Percentiles rank a stretch among this genome's conserved stretches.
Conservation (phyloP, 106 monocot species). For the Agapanthus africanus region DNA sequence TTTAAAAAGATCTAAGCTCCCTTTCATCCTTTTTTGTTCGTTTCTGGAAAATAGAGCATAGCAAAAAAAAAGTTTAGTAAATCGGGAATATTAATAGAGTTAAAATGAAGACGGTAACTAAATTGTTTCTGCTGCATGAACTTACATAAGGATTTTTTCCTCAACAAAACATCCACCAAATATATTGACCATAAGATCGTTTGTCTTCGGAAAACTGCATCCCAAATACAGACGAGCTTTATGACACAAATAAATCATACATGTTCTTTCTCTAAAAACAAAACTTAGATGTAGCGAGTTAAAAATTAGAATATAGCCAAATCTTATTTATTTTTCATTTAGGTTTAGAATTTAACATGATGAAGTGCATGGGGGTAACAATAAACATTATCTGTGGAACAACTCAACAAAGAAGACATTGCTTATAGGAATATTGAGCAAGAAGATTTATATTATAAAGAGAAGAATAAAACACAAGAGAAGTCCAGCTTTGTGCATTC, state of each 20-base stretch:
- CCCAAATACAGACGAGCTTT: background rate
- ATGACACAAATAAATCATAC: too few species aligned
- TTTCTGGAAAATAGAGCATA: slow-evolving; percentile 31
- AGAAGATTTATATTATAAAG: background rate
- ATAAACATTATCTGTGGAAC: background rate
- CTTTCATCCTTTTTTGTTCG: slow-evolving; percentile 56
- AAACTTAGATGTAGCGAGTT: background rate
- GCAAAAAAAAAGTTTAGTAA: background rate
- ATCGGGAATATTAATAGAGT: background rate
- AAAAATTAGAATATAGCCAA: too few species aligned
- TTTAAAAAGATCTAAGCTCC: slow-evolving; percentile 77
- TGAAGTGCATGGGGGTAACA: too few species aligned
- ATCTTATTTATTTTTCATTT: too few species aligned
- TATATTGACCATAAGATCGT: slow-evolving; percentile 86
- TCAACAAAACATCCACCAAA: slow-evolving; percentile 70
- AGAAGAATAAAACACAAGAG: too few species aligned
- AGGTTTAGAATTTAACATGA: too few species aligned
- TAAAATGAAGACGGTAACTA: background rate
- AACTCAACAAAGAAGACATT: background rate
- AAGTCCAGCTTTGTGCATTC: too few species aligned
- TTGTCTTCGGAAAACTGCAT: slow-evolving; percentile 90
- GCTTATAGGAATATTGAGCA: background rate
- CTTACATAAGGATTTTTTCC: slow-evolving; percentile 91
- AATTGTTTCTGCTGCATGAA: background rate
- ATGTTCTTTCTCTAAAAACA: background rate